Evolutionary conservation across 169 alveolate species (phyloP).

Genomic region (Amoebophrya sp.): DNA sequence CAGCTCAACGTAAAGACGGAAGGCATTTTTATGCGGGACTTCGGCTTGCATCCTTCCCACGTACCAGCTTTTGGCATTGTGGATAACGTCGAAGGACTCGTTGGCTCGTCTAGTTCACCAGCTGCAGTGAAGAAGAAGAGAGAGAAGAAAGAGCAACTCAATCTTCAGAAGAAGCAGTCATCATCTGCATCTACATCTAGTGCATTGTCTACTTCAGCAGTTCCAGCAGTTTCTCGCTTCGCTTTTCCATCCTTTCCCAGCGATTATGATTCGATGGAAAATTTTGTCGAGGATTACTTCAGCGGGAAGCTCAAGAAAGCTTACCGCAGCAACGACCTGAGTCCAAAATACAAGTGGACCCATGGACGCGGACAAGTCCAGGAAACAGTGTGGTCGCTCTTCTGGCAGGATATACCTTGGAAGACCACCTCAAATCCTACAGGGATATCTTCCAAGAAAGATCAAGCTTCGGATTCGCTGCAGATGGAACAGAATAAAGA

Average conservation of each 20-base stretch:
- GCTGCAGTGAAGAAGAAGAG: too few relatives aligned
- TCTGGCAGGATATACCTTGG: not conserved
- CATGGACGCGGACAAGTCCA: not conserved
- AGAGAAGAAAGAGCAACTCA: too few relatives aligned
- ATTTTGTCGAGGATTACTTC: not conserved
- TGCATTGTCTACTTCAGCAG: too few relatives aligned
- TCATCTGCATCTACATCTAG: too few relatives aligned
- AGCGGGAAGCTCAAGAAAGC: not conserved
- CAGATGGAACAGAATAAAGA: not conserved
- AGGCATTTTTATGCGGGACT: not conserved
- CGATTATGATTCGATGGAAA: not conserved
- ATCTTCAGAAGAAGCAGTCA: too few relatives aligned
- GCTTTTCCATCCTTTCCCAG: not conserved
- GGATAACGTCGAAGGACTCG: not conserved
- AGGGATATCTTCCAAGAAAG: not conserved
- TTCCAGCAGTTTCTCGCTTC: not conserved
- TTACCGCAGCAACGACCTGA: not conserved
- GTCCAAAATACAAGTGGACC: not conserved
- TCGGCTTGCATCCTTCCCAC: not conserved
- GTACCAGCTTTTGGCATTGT: not conserved
- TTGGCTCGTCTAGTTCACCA: too few relatives aligned
- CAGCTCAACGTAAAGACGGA: not conserved
- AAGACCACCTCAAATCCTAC: too few relatives aligned
- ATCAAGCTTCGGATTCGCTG: too few relatives aligned
- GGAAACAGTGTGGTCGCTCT: not conserved